Evolutionary conservation across 768 basidiomycete species (phyloP).

Genomic region (Boletus sensibilis): DNA sequence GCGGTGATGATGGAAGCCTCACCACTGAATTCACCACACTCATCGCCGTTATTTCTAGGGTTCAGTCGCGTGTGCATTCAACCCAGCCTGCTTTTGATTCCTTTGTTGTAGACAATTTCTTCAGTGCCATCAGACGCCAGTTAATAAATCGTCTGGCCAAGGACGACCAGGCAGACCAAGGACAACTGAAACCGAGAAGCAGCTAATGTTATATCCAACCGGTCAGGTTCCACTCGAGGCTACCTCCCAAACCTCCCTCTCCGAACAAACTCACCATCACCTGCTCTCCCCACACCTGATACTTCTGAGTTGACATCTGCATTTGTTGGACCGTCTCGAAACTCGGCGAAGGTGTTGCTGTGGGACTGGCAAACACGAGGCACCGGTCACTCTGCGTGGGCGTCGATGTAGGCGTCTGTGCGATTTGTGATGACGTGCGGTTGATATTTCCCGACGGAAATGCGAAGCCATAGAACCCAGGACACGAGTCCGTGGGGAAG

Average conservation of each 20-base stretch:
- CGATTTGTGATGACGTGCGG: constrained; percentile 18
- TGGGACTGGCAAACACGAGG: constrained; percentile 13
- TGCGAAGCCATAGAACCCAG: constrained; percentile 28
- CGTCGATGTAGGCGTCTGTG: constrained; percentile 21
- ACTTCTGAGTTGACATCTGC: constrained; percentile 9
- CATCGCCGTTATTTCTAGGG: too few species aligned
- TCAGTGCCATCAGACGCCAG: neutral
- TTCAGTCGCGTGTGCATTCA: too few species aligned
- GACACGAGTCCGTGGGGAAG: constrained; percentile 27
- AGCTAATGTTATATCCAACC: neutral
- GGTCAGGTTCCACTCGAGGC: constrained; percentile 13
- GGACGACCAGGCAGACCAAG: neutral
- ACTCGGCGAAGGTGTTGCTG: constrained; percentile 12
- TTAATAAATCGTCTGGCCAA: neutral
- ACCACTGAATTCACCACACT: too few species aligned
- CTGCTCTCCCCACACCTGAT: constrained; percentile 18
- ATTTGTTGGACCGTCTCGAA: constrained; percentile 14
- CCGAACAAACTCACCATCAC: constrained; percentile 7
- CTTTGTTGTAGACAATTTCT: too few species aligned
- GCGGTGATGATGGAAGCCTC: too few species aligned
- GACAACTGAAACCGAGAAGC: neutral
- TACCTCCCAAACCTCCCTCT: constrained; percentile 1
- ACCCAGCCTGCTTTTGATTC: too few species aligned
- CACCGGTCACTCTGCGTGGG: constrained; percentile 16
- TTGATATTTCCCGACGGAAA: constrained; percentile 28